Evolutionary conservation across 345 rosid genomes (phyloP).

Genomic region (Acer saccharum): DNA sequence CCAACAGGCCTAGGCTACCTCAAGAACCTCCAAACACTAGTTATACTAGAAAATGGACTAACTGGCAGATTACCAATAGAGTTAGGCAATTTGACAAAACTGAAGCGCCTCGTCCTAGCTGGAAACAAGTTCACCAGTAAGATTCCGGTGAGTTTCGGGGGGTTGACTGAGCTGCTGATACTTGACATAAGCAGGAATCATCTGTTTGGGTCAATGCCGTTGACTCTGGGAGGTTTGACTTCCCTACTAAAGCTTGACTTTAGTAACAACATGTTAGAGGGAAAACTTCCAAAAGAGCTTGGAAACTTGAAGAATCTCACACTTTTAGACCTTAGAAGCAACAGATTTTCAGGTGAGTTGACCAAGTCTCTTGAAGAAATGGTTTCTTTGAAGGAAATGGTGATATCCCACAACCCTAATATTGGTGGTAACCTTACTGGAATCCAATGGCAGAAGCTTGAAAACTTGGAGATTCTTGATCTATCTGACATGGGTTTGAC

Average conservation of each 20-base stretch:
- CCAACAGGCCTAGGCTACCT: slow-evolving; percentile 32
- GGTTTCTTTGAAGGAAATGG: slow-evolving; percentile 37
- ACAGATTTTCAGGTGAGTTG: slow-evolving; percentile 37
- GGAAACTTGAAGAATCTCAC: slow-evolving; percentile 31
- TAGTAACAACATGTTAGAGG: slow-evolving; percentile 33
- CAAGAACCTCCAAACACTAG: slow-evolving; percentile 30
- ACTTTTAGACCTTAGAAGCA: slow-evolving; percentile 36
- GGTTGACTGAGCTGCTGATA: slow-evolving; percentile 32
- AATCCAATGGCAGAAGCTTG: slow-evolving; percentile 33
- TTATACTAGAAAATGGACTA: slow-evolving; percentile 36
- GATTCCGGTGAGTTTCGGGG: slow-evolving; percentile 37
- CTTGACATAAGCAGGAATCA: slow-evolving; percentile 41
- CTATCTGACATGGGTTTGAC: slow-evolving; percentile 27
- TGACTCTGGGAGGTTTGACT: slow-evolving; percentile 28
- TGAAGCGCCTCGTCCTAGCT: slow-evolving; percentile 37
- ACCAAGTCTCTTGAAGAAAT: slow-evolving; percentile 27
- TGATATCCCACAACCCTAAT: slow-evolving; percentile 32
- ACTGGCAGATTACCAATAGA: slow-evolving; percentile 28
- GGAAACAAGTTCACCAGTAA: slow-evolving; percentile 27
- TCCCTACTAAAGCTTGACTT: slow-evolving; percentile 46
- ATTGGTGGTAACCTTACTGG: slow-evolving; percentile 31
- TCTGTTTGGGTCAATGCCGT: slow-evolving; percentile 36
- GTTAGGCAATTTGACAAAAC: slow-evolving; percentile 24
- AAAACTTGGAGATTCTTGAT: slow-evolving; percentile 34
- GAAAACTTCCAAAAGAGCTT: slow-evolving; percentile 26